Percentiles rank a stretch among this genome's conserved stretches.
Evolutionary conservation across 768 basidiomycete species (phyloP).

Genomic region (Tephrocybe sp.): DNA sequence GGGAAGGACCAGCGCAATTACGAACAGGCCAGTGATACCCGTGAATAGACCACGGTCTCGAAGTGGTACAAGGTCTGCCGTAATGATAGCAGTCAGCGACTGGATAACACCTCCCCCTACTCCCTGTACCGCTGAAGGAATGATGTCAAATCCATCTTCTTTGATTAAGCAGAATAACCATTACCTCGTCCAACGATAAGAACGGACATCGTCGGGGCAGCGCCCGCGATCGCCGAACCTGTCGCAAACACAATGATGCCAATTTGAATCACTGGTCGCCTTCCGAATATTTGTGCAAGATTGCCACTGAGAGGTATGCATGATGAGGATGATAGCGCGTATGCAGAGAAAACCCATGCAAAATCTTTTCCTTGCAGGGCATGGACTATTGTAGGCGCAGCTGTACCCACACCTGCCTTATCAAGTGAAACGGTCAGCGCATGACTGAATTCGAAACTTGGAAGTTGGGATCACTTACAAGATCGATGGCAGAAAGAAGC

Average conservation of each 20-base stretch:
- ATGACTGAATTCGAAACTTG: too few relatives aligned
- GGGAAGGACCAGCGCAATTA: neutral
- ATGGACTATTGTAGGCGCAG: slow-evolving; percentile 27
- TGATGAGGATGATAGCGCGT: slow-evolving; percentile 27
- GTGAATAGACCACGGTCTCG: slow-evolving; percentile 40
- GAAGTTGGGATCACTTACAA: neutral
- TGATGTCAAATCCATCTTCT: neutral
- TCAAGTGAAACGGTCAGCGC: too few relatives aligned
- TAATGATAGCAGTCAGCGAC: slow-evolving; percentile 38
- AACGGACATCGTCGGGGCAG: slow-evolving; percentile 10
- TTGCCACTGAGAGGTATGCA: slow-evolving; percentile 30
- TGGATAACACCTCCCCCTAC: slow-evolving; percentile 38
- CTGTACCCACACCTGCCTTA: slow-evolving; percentile 27
- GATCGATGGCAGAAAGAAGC: slow-evolving; percentile 8
- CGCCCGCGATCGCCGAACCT: slow-evolving; percentile 7
- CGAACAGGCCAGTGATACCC: slow-evolving; percentile 19
- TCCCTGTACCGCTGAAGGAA: slow-evolving; percentile 36
- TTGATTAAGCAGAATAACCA: neutral
- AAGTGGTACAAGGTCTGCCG: slow-evolving; percentile 45
- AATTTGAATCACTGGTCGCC: slow-evolving; percentile 3
- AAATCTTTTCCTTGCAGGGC: slow-evolving; percentile 27
- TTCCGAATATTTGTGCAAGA: slow-evolving; percentile 26
- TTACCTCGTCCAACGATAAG: slow-evolving; percentile 37
- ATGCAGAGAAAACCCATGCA: slow-evolving; percentile 26
- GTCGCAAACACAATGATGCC: slow-evolving; percentile 8